These are phyloP conservation scores for Cucumis cinereus DNA, from an alignment of 306 rosid species.

Conservation along the genomic window DNA sequence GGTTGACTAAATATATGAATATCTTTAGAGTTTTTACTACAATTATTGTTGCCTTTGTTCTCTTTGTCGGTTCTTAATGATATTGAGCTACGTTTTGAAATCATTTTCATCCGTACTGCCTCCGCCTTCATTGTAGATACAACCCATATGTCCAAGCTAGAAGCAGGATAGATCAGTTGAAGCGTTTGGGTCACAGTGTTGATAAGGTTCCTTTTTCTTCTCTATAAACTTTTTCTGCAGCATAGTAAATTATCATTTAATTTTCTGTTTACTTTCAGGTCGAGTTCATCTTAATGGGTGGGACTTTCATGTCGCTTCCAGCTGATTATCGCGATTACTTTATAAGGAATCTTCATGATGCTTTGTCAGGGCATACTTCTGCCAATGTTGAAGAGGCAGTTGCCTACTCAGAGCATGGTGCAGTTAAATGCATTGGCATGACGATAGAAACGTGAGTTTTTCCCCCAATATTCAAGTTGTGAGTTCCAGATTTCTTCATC, in stretches of 20 bases:
- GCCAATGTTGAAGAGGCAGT: constrained; percentile 95
- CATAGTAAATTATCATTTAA: not conserved
- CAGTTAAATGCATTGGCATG: constrained; percentile 95
- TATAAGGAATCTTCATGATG: constrained; percentile 85
- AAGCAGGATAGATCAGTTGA: constrained; percentile 93
- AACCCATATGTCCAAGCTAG: constrained; percentile 96
- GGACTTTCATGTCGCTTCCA: constrained; percentile 93
- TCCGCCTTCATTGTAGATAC: constrained; percentile 48
- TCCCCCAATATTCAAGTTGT: not conserved
- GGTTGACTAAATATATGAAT: not conserved
- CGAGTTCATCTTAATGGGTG: constrained; percentile 95
- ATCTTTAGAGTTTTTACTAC: not conserved
- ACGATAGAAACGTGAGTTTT: constrained; percentile 81
- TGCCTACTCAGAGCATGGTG: constrained; percentile 78
- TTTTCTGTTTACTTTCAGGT: constrained; percentile 46
- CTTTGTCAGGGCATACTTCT: constrained; percentile 93
- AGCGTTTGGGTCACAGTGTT: constrained; percentile 96
- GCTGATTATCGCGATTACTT: constrained; percentile 91
- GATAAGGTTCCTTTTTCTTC: constrained; percentile 58
- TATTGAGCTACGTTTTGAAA: not conserved
- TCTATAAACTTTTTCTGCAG: not conserved
- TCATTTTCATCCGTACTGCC: not conserved
- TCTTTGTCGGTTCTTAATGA: not conserved
- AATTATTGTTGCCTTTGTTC: not conserved
- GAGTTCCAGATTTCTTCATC: not conserved